Evolutionary conservation across 2,329 filamentous ascomycete species (phyloP), one percentile per base, ranked within the genome.

Genomic region (Aspergillus sp.): DNA sequence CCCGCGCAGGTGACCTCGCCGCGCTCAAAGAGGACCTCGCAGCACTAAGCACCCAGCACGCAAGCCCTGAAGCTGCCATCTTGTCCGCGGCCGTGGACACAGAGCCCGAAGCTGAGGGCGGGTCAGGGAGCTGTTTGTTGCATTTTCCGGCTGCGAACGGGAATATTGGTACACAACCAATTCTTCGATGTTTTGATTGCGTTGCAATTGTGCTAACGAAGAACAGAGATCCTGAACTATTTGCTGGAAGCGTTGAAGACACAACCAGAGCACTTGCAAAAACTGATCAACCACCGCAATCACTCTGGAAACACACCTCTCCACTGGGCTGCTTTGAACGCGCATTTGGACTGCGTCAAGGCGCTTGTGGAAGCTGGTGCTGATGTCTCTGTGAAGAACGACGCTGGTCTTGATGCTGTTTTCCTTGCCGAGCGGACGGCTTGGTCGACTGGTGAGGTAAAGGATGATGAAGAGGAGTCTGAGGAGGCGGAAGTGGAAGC

Each of bases 131-230:
- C 4, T 71, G 69, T 49, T 60, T 82, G 42, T 69, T 97, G 62
- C 93, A 98, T 71, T 96, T 94, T 81, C 89, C 90, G 6, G 84
- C 88, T 20, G 93, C 88, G 22, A 98, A 98, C 65, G 91, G 91
- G 1, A 85, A 95, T 63, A 62, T 81, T 51, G 86, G 89, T 90
- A 19, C 10, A 19, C 10, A 22, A 13, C 9, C 39, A 22, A 25
- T 33, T 12, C n/a, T 2, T 2, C 10, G 5, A 5, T 33, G 10
- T 33, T 33, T n/a, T 33, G 30, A 33, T 33, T 13, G 9, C 10
- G 7, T 17, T 9, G 13, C 41, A 5, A 3, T 27, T 13, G 4
- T 44, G 27, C 48, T 56, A 33, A 56, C 41, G 3, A 13, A 22
- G 10, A n/a, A 20, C 19, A 74, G 72, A 75, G 62, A 74, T 77